Evolutionary conservation across 1,284 basidiomycete genomes (phyloP), one percentile per base, ranked within the genome.

Genomic region (Fomitopsis palustris): DNA sequence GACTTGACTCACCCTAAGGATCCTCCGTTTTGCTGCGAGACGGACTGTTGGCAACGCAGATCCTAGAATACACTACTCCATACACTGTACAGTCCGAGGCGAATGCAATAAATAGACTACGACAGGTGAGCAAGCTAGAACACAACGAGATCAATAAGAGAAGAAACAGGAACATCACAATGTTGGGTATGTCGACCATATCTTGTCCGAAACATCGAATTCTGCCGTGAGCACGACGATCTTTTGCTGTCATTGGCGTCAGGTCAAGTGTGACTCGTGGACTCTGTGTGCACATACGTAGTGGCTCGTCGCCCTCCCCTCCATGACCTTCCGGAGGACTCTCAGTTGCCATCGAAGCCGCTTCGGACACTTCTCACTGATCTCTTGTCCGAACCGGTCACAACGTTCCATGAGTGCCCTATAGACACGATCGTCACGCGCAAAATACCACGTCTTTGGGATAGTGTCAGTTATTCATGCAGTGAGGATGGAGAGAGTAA

Each of bases 371-470:
- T 74, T 75, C 37, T 72, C 74, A 42, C 80, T 77, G 47, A 91
- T 84, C 14, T 73, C 75, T 58, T 67, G 72, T 64, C 79, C 79
- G 68, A 88, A 76, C 47, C 73, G 68, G 52, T 88, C 81, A 17
- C 89, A 60, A 39, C 82, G 78, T 33, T 89, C 86, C 25, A 76
- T 73, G 65, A 93, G 91, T 2, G 84, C 83, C 63, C 80, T 85
- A 71, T 88, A 92, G 16, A 90, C 84, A 33, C 91, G 84, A 62
- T 91, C 88, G 70, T 93, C 90, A 37, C 90, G 82, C 58, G 90
- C 90, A 67, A 93, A 93, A 70, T 87, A 91, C 61, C 86, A 92
- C 19, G 82, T 77, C 91, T 93, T 55, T 17, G 52, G 25, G 53
- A 7, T 9, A 23, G 19, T 10, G 61, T 65, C 39, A 68, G 53